phyloP scores from a whole-genome alignment of 1,139 yeast genomes.

The Pichia sp. region DNA sequence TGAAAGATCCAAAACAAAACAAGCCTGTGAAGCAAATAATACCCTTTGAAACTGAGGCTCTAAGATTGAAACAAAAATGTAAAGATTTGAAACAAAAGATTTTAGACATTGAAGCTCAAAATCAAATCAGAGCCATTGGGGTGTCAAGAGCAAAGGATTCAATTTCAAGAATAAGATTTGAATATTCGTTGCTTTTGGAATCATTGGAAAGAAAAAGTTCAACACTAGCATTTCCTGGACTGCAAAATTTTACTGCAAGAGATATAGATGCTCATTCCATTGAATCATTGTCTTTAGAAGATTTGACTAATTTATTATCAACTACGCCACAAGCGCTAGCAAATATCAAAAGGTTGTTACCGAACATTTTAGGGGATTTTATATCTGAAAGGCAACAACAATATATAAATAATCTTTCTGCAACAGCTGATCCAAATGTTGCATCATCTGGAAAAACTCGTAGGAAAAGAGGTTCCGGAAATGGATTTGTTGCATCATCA shows the following conservation, averaged over 20 bases:
- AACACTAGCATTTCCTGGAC: slow-evolving; percentile 21
- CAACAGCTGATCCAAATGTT: neutral
- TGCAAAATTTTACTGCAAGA: slow-evolving; percentile 18
- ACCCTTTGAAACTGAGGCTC: slow-evolving; percentile 19
- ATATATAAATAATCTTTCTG: slow-evolving; percentile 1
- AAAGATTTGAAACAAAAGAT: slow-evolving; percentile 67
- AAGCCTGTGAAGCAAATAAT: slow-evolving; percentile 11
- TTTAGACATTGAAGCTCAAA: slow-evolving; percentile 68
- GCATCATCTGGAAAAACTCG: slow-evolving; percentile 3
- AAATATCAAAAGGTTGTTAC: slow-evolving; percentile 6
- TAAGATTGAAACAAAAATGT: slow-evolving; percentile 53
- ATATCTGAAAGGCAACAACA: slow-evolving; percentile 14
- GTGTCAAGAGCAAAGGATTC: slow-evolving; percentile 72
- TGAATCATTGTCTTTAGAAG: slow-evolving; percentile 23
- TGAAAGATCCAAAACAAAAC: slow-evolving; percentile 1
- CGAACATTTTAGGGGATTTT: slow-evolving; percentile 12
- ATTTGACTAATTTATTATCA: slow-evolving; percentile 19
- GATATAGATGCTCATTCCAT: slow-evolving; percentile 24
- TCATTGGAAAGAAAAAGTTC: slow-evolving; percentile 58
- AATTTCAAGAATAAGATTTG: slow-evolving; percentile 73
- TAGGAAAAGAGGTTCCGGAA: slow-evolving; percentile 16
- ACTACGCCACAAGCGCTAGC: slow-evolving; percentile 8
- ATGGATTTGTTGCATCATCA: slow-evolving; percentile 15
- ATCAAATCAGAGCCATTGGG: slow-evolving; percentile 72
- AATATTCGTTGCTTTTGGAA: slow-evolving; percentile 74